Evolutionary conservation across 2,329 filamentous ascomycete genomes (phyloP).

Genomic region (Cytospora schulzeri): DNA sequence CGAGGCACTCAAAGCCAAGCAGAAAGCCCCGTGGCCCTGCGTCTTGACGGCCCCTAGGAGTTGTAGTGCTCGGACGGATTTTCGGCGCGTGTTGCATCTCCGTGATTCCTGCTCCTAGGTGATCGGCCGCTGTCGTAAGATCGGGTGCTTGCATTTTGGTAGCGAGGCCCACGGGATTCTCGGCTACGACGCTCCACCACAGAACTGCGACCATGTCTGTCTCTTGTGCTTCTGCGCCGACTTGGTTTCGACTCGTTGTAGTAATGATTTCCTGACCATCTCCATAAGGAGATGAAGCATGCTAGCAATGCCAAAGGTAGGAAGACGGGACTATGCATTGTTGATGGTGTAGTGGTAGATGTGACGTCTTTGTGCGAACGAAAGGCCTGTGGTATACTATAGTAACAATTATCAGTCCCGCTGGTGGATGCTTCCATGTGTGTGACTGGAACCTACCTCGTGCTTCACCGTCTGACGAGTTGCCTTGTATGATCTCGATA

Average conservation of each 20-base stretch:
- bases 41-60: too few relatives aligned
- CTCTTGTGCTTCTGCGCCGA: neutral
- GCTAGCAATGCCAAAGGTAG: neutral
- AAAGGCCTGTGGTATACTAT: too few relatives aligned
- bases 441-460: neutral
- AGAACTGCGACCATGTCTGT: neutral
- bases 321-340: neutral
- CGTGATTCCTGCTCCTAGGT: neutral
- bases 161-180: neutral
- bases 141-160: neutral
- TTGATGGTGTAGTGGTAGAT: neutral
- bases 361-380: neutral
- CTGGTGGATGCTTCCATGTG: neutral
- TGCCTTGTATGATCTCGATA: neutral
- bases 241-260: neutral
- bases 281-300: neutral
- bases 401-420: neutral
- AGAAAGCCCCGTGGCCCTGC: too few relatives aligned
- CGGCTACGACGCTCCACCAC: neutral
- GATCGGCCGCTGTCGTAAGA: neutral
- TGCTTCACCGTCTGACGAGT: neutral
- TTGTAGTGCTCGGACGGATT: neutral
- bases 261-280: neutral
- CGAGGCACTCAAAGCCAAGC: too few relatives aligned
- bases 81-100: neutral